A percentile compares a stretch with the other conserved stretches of the same genome.
These are phyloP conservation scores for Cruciata laevipes DNA, from an alignment of 257 asterid species.

Conservation along the genomic window DNA sequence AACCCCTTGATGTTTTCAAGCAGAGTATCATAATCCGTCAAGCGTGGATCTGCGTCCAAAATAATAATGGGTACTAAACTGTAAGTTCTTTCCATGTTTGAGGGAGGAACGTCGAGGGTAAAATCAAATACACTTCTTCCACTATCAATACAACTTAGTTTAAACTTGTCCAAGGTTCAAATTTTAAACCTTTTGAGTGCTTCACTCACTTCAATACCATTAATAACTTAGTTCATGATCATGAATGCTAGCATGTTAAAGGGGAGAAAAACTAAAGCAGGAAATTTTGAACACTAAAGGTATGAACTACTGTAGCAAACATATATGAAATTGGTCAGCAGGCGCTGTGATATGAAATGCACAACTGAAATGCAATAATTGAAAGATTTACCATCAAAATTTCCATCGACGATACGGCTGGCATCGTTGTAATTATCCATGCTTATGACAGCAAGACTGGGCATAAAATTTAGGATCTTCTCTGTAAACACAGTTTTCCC, in stretches of 20 bases:
- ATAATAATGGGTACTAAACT: slow-evolving; percentile 17
- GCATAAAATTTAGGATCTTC: slow-evolving; percentile 78
- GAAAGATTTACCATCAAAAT: slow-evolving; percentile 65
- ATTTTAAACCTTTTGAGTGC: not conserved
- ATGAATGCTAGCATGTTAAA: not conserved
- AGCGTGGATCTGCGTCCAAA: slow-evolving; percentile 79
- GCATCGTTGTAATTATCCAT: slow-evolving; percentile 95
- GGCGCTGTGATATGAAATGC: not conserved
- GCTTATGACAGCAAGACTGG: slow-evolving; percentile 73
- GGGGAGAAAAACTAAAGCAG: not conserved
- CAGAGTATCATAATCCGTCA: slow-evolving; percentile 92
- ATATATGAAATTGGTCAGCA: not conserved
- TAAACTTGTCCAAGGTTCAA: not conserved
- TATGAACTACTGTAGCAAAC: not conserved
- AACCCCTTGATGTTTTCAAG: slow-evolving; percentile 78
- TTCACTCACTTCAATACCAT: not conserved
- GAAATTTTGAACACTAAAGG: not conserved
- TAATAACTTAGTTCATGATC: not conserved
- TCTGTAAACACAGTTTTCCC: slow-evolving; percentile 90
- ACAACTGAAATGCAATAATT: not conserved
- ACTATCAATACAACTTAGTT: not conserved
- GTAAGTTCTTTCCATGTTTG: not conserved
- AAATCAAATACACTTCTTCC: not conserved
- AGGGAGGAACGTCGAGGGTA: not conserved
- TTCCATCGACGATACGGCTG: slow-evolving; percentile 82